Evolutionary conservation across 192 early-diverging fungal species (phyloP), one percentile per base, ranked within the genome.

Genomic region (Spizellomyces sp.): DNA sequence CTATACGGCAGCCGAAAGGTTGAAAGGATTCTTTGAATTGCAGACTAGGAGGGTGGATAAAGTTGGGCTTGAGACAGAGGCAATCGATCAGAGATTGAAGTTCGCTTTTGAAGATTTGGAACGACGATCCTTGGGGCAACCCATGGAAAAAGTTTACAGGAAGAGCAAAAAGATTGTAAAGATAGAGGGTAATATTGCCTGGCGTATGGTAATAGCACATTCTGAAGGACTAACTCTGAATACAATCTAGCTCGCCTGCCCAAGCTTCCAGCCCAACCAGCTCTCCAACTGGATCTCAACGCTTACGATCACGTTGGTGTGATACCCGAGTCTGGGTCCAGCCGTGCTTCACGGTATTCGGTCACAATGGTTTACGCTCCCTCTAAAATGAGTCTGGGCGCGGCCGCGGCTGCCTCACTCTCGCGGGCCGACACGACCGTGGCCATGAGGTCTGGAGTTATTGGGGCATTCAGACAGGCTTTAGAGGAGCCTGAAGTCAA

Each of bases 91-190:
- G 64, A 19, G 48, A 14, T 36, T 74, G 8, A 17, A 66, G 5
- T 44, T 59, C 42, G 71, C 64, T 7, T 66, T 47, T 36, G 71
- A 74, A 8, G 42, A 56, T 17, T 19, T 67, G 4, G 64, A 45
- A 8, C 17, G 58, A 44, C 50, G 71, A 47, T 54, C 71, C 8
- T 41, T 74, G 15, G 64, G 64, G 6, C 42, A 45, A 27, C 57
- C 12, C 9, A 45, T 45, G 45, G 56, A 67, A 12, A 74, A 74
- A 45, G 45, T 67, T 17, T 41, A 72, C 42, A 46, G 70, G 6
- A 17, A 63, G 10, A 65, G 22, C 19, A 72, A 72, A n/a, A 74
- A 74, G 57, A 74, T 74, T 27, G 44, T 58, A 9, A 74, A 74
- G 36, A 58, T 60, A 5, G 64, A 74, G 61, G 64, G 71, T 74